Percentiles rank a stretch among this genome's conserved stretches.
Conservation (phyloP, 23 red algal species). For the Gracilaria vermiculophylla region DNA sequence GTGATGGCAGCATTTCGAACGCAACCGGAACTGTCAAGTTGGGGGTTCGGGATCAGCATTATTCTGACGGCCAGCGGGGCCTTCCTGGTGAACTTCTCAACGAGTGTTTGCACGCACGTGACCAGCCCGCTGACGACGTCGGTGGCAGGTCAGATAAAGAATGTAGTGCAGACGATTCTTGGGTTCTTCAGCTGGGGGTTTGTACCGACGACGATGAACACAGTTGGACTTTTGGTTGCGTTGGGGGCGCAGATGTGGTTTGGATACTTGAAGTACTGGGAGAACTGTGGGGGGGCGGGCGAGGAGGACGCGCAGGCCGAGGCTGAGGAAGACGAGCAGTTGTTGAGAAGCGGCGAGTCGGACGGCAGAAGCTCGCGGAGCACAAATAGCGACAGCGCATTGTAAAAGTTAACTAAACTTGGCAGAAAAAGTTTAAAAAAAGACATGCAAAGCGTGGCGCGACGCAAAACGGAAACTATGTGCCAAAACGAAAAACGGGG, state of each 20-base stretch:
- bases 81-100: conserved; percentile 94
- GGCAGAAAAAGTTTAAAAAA: too few species aligned
- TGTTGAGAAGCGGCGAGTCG: too few species aligned
- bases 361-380: too few species aligned
- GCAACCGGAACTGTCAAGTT: conserved; percentile 55
- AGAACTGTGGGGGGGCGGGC: neutral
- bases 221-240: conserved; percentile 81
- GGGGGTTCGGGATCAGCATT: conserved; percentile 74
- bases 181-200: conserved; percentile 94
- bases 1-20: conserved; percentile 59
- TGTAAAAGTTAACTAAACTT: too few species aligned
- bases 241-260: conserved; percentile 76
- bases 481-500: too few species aligned
- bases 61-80: conserved; percentile 80
- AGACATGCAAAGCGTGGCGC: too few species aligned
- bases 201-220: conserved; percentile 78
- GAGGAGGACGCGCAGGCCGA: neutral
- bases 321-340: neutral
- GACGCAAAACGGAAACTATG: too few species aligned
- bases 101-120: conserved; percentile 84
- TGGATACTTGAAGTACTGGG: conserved; percentile 75
- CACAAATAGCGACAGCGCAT: too few species aligned
- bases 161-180: conserved; percentile 87
- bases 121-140: conserved; percentile 87
- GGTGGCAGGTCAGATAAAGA: conserved; percentile 94